Percentiles rank a stretch among this genome's conserved stretches.
Evolutionary conservation across 1,139 yeast species (phyloP).

Genomic region (Hanseniaspora uvarum): DNA sequence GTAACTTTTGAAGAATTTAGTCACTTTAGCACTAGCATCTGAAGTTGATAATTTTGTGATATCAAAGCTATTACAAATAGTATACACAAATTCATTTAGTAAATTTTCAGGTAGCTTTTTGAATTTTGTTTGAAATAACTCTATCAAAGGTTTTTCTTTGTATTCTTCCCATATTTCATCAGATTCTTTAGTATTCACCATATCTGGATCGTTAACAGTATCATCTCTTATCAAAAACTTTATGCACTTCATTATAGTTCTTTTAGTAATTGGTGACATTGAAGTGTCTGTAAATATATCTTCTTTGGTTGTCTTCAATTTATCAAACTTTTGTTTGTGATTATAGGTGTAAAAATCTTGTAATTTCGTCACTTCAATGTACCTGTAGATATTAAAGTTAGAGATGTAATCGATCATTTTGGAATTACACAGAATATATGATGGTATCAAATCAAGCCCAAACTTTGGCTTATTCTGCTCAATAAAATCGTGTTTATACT

Average conservation of each 20-base stretch:
- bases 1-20: slow-evolving; percentile 72
- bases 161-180: slow-evolving; percentile 51
- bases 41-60: slow-evolving; percentile 52
- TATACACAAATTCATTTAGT: slow-evolving; percentile 67
- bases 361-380: slow-evolving; percentile 83
- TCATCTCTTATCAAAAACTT: slow-evolving; percentile 53
- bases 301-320: slow-evolving; percentile 72
- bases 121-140: slow-evolving; percentile 54
- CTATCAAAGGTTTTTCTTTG: slow-evolving; percentile 45
- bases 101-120: slow-evolving; percentile 58
- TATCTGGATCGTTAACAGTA: background rate
- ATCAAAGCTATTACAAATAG: slow-evolving; percentile 65
- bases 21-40: slow-evolving; percentile 67
- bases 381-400: slow-evolving; percentile 77
- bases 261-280: slow-evolving; percentile 62
- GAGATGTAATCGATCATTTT: slow-evolving; percentile 69
- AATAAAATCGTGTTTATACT: slow-evolving; percentile 52
- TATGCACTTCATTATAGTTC: slow-evolving; percentile 83
- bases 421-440: slow-evolving; percentile 75
- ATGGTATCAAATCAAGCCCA: slow-evolving; percentile 78
- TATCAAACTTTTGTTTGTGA: slow-evolving; percentile 72
- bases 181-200: background rate
- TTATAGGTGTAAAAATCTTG: slow-evolving; percentile 74
- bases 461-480: slow-evolving; percentile 57
- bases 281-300: slow-evolving; percentile 89